Base-by-base conservation (phyloP, 225 moss, liverwort and hornwort species). In the Sphagnum contortum region DNA sequence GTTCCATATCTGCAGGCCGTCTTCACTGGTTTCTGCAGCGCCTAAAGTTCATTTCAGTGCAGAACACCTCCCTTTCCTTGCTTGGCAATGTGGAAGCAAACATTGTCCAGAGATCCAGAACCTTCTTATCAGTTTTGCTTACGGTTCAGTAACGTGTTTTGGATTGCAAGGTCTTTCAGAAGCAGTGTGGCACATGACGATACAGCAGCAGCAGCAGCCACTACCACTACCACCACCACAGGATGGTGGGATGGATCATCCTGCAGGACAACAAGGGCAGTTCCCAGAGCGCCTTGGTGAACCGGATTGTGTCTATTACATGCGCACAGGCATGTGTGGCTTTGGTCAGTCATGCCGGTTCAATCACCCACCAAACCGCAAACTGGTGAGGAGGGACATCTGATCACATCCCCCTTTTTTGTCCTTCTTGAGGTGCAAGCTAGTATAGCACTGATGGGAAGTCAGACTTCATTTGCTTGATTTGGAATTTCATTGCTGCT, bases 291-390 rank as follows among this genome's bases (percentile, higher is more conserved):
- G 96, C 71, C 85, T 80, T 45, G 89, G 89, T 69, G 96, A 98
- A 87, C 92, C 85, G 64, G 96, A 98, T 79, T 98, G 96, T 64
- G 82, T 90, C 67, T 98, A 88, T 62, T 98, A 98, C 73, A 98
- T 83, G 83, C 83, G 83, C 58, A 83, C 83, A 59, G 83, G 83
- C 71, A 73, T 79, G 59, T 83, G 83, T 64, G 83, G 83, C 7
- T 83, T 79, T 77, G 83, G 79, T 63, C 69, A 74, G 83, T 76
- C 79, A 71, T 83, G 83, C 74, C 83, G 83, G 64, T 83, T 83
- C 64, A 83, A 83, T 65, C 83, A 83, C 79, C 83, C 83, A 47
- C 79, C 83, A 3, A 83, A 83, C 66, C 79, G 83, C 62, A 83
- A 83, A 74, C 74, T 79, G 79, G 83, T 83, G 73, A 76, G 82